phyloP scores from a whole-genome alignment of 2,329 filamentous ascomycete species.

The Cadophora malorum region DNA sequence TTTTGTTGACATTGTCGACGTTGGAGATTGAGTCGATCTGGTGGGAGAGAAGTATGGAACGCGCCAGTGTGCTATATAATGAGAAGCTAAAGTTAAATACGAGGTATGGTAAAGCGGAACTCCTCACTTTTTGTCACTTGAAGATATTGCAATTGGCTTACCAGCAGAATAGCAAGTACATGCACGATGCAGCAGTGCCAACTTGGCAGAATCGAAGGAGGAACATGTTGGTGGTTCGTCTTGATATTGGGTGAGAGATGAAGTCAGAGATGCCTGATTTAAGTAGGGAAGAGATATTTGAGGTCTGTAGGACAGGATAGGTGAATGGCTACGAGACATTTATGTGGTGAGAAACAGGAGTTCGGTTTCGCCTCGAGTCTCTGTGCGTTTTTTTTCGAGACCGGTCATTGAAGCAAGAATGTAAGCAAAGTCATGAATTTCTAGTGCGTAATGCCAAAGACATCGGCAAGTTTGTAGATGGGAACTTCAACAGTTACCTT shows the following conservation, averaged over 20 bases:
- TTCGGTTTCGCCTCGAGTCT: too few species aligned
- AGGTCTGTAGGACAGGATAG: not conserved
- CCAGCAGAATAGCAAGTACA: not conserved
- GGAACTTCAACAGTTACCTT: too few species aligned
- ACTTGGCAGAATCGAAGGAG: not conserved
- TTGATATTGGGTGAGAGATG: not conserved
- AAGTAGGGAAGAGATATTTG: not conserved
- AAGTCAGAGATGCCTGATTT: not conserved
- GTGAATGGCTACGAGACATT: not conserved
- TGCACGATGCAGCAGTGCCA: not conserved
- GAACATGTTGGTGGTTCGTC: not conserved
- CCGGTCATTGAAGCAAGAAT: too few species aligned
- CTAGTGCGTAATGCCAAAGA: too few species aligned
- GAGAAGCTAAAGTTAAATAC: not conserved
- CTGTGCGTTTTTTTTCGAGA: too few species aligned
- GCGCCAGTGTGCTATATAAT: too few species aligned
- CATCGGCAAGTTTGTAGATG: too few species aligned
- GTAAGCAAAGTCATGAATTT: too few species aligned
- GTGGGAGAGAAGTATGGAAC: not conserved
- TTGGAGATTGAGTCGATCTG: not conserved
- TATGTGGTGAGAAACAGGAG: too few species aligned
- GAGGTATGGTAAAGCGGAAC: not conserved
- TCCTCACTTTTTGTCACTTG: not conserved
- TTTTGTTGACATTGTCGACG: not conserved
- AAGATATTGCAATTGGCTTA: not conserved